Conservation (phyloP, 176 grass and related monocot genomes). For the Lolium perenne region DNA sequence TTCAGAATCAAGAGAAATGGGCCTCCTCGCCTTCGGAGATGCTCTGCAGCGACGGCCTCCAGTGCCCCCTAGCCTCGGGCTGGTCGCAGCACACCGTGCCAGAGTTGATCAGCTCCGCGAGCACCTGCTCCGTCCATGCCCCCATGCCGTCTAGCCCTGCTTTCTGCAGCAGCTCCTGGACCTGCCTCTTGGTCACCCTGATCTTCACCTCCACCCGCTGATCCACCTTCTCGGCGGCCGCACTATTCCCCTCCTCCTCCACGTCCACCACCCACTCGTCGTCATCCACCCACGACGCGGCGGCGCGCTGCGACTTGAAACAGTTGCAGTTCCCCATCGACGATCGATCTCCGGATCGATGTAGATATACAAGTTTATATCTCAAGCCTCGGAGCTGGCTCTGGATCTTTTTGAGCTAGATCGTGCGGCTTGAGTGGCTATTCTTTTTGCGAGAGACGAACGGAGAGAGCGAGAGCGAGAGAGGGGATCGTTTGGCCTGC, state of each 20-base stretch:
- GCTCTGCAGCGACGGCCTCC: conserved; percentile 57
- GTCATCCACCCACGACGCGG: conserved; percentile 63
- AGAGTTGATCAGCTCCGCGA: conserved; percentile 47
- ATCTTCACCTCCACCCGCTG: conserved; percentile 58
- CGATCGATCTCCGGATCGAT: no score
- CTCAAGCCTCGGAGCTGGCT: background rate
- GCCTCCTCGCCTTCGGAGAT: conserved; percentile 52
- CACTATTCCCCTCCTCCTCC: background rate
- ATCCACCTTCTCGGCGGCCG: background rate
- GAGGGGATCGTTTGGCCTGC: background rate
- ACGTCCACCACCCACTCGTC: conserved; percentile 44
- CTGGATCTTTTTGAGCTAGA: background rate
- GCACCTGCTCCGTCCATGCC: conserved; percentile 39
- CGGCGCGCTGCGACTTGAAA: conserved; percentile 34
- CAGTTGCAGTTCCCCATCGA: conserved; percentile 86
- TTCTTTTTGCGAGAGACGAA: background rate
- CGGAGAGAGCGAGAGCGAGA: background rate
- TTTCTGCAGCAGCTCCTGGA: conserved; percentile 60
- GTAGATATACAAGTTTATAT: background rate
- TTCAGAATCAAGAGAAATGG: background rate
- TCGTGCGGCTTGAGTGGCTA: background rate
- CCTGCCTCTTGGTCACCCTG: conserved; percentile 60
- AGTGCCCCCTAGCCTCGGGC: conserved; percentile 32
- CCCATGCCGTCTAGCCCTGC: conserved; percentile 29
- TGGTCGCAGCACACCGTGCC: conserved; percentile 35